Conservation (phyloP, 2,329 filamentous ascomycete species). For the Ascochyta fabae region DNA sequence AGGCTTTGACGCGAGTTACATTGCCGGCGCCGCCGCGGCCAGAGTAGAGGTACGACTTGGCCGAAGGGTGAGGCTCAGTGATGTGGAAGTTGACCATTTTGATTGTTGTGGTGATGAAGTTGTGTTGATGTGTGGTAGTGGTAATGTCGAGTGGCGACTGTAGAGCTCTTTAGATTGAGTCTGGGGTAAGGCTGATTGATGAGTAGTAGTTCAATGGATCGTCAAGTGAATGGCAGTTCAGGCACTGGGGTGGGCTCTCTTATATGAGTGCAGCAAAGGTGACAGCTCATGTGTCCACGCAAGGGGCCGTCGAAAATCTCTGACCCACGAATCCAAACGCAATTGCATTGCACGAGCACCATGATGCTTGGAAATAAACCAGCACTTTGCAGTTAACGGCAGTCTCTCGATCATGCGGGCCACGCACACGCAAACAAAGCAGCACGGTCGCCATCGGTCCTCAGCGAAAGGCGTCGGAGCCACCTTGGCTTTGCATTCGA, state of each 20-base stretch:
- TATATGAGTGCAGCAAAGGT: slow-evolving; percentile 13
- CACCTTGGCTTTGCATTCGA: slow-evolving; percentile 32
- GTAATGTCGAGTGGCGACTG: slow-evolving; percentile 20
- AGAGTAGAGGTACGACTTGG: slow-evolving; percentile 59
- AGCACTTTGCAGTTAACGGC: slow-evolving; percentile 54
- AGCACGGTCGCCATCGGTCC: slow-evolving; percentile 18
- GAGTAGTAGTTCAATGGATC: slow-evolving; percentile 17
- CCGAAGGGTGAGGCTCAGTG: slow-evolving; percentile 67
- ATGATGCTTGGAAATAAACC: slow-evolving; percentile 27
- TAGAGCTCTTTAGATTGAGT: slow-evolving; percentile 10
- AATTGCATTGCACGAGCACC: slow-evolving; percentile 32
- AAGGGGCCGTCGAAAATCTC: slow-evolving; percentile 33
- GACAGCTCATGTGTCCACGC: slow-evolving; percentile 18
- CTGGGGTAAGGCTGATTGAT: slow-evolving; percentile 18
- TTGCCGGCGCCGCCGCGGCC: slow-evolving; percentile 68
- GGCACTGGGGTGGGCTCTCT: slow-evolving; percentile 3
- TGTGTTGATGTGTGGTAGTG: slow-evolving; percentile 17
- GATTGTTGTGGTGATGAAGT: slow-evolving; percentile 15
- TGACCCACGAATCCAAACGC: slow-evolving; percentile 36
- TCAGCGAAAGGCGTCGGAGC: slow-evolving; percentile 24
- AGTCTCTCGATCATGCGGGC: slow-evolving; percentile 45
- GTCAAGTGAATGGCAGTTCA: slow-evolving; percentile 11
- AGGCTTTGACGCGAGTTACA: slow-evolving; percentile 60
- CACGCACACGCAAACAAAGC: slow-evolving; percentile 32
- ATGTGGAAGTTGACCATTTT: slow-evolving; percentile 59